Base-by-base conservation (phyloP, 192 early-diverging fungal species). In the Backusella sp. region DNA sequence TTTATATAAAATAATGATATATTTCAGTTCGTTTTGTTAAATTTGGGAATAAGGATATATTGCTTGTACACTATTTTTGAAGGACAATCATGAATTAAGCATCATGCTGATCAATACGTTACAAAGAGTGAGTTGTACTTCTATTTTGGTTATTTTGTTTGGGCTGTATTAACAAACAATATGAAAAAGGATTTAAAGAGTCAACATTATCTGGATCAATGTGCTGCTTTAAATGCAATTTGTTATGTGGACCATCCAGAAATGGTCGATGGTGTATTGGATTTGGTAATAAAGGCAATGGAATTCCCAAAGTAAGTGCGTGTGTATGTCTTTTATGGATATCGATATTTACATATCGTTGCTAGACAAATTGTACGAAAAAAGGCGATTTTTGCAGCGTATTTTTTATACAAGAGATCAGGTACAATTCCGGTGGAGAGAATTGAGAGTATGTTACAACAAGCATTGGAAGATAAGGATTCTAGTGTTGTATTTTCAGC, bases 101-200 rank as follows among this genome's bases (percentile, higher is more conserved):
- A 87, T 89, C 37, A 87, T 89, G 88, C 66, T 89, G 17, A 79
- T 87, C 17, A 89, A 89, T 73, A 89, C 88, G 6, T 66, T 89
- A 11, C 86, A 87, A 81, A 81, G 84, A 77, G 87, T 83, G 75
- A 68, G 67, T 44, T 15, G 32, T 32, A 3, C 32, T 3, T 53
- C 21, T 21, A 8, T 23, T 21, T 53, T 53, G 4, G 17, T 23
- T 21, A 3, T 6, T 23, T 23, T 8, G 0, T 53, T 21, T 19
- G 2, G 1, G 15, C 6, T 19, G 2, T 7, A 53, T 23, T 53
- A 53, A n/a, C 17, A 53, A 53, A 53, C 8, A 56, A 56, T n/a
- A 56, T 9, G 19, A 56, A 35, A 32, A 74, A 88, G 87, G 88
- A 89, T 76, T 69, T 89, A 36, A 83, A 84, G n/a, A 89, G 88